phyloP scores from a whole-genome alignment of 768 basidiomycete species.

The Dioszegia crocea region DNA sequence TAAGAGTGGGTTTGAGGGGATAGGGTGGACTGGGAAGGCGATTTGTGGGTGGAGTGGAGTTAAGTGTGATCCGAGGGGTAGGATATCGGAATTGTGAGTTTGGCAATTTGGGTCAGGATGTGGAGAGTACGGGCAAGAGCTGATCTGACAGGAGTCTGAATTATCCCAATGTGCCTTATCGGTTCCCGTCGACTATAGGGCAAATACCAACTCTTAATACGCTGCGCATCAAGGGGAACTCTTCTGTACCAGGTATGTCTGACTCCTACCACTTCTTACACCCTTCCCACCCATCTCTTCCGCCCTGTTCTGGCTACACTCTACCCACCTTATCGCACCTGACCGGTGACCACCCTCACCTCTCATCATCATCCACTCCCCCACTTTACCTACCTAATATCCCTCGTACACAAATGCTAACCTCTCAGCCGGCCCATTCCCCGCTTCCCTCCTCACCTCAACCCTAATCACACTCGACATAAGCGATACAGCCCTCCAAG shows the following conservation, averaged over 20 bases:
- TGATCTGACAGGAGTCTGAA: slow-evolving; percentile 30
- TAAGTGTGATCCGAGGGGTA: slow-evolving; percentile 40
- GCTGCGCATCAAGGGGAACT: slow-evolving; percentile 43
- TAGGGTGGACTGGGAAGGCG: slow-evolving; percentile 32
- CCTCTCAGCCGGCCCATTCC: slow-evolving; percentile 40
- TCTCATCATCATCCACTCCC: too few species aligned
- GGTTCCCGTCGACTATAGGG: slow-evolving; percentile 31
- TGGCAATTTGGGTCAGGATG: too few species aligned
- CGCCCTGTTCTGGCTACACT: not conserved
- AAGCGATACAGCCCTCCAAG: slow-evolving; percentile 42
- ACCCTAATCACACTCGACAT: slow-evolving; percentile 45
- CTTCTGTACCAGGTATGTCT: slow-evolving; percentile 41
- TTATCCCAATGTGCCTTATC: slow-evolving; percentile 45
- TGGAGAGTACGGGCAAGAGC: not conserved
- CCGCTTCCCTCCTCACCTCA: slow-evolving; percentile 26
- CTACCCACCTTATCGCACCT: too few species aligned
- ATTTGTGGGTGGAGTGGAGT: slow-evolving; percentile 48
- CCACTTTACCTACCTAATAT: too few species aligned
- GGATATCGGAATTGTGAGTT: slow-evolving; percentile 41
- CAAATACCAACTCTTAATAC: slow-evolving; percentile 42
- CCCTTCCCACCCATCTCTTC: not conserved
- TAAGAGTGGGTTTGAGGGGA: slow-evolving; percentile 3
- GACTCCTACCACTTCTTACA: not conserved
- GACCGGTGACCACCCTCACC: too few species aligned
- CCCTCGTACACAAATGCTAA: too few species aligned